These are phyloP conservation scores for Phialophora chinensis DNA, from an alignment of 2,329 filamentous ascomycete species.

Conservation along the genomic window DNA sequence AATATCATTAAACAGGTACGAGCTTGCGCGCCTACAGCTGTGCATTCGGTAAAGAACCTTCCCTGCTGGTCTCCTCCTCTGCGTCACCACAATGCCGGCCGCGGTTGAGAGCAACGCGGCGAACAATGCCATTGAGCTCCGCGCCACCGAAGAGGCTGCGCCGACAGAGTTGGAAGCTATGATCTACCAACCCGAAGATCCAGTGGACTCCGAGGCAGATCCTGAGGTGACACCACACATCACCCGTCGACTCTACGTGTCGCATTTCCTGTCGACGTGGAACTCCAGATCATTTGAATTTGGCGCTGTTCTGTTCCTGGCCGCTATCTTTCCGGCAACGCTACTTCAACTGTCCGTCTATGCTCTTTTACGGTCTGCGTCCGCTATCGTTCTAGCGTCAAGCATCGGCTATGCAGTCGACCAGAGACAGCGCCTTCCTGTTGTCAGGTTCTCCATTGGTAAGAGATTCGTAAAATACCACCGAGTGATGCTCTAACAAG, in stretches of 20 bases:
- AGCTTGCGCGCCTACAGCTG: too few species aligned
- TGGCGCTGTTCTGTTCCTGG: slow-evolving; percentile 65
- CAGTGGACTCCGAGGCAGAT: neutral
- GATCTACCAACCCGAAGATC: neutral
- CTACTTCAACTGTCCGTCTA: slow-evolving; percentile 73
- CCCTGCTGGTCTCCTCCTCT: neutral
- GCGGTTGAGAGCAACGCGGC: neutral
- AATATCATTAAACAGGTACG: too few species aligned
- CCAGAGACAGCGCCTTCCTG: slow-evolving; percentile 55
- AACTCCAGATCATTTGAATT: slow-evolving; percentile 71
- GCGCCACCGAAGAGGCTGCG: neutral
- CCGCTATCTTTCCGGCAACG: slow-evolving; percentile 62
- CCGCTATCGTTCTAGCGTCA: slow-evolving; percentile 65
- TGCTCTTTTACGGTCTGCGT: slow-evolving; percentile 64
- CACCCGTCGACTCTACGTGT: slow-evolving; percentile 56
- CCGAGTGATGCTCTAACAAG: neutral
- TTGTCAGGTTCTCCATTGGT: slow-evolving; percentile 57
- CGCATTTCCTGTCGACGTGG: slow-evolving; percentile 68
- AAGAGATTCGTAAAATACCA: neutral
- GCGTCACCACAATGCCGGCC: neutral
- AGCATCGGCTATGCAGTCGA: slow-evolving; percentile 67
- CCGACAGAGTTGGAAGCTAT: neutral
- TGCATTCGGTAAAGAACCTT: neutral
- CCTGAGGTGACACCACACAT: neutral
- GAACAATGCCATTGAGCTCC: neutral